Evolutionary conservation across 305 asterid genomes (phyloP).

Genomic region (Plantago coronopus): DNA sequence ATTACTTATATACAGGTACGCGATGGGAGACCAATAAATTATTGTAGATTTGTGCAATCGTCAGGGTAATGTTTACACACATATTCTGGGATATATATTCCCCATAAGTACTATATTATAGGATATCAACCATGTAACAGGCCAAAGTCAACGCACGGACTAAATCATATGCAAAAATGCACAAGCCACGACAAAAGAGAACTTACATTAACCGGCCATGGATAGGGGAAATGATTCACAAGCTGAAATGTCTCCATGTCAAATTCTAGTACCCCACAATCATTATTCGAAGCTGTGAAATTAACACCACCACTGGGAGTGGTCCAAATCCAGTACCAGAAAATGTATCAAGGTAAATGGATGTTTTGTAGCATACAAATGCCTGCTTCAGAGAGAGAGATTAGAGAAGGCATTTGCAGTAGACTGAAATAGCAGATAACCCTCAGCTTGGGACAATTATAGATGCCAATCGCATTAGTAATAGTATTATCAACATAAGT

Average conservation of each 20-base stretch:
- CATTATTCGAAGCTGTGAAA: slow-evolving; percentile 66
- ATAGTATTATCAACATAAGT: slow-evolving; percentile 41
- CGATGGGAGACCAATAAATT: not conserved
- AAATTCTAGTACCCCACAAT: slow-evolving; percentile 59
- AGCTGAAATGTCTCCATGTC: slow-evolving; percentile 66
- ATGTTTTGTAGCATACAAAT: not conserved
- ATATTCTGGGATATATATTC: not conserved
- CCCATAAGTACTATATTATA: not conserved
- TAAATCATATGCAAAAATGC: not conserved
- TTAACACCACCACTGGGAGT: slow-evolving; percentile 49
- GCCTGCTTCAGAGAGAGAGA: slow-evolving; percentile 11
- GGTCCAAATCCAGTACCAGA: slow-evolving; percentile 6
- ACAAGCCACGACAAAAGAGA: slow-evolving; percentile 11
- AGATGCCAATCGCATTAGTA: slow-evolving; percentile 34
- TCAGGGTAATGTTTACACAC: not conserved
- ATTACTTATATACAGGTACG: not conserved
- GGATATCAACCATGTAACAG: not conserved
- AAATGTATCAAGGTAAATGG: slow-evolving; percentile 13
- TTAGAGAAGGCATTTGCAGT: slow-evolving; percentile 1
- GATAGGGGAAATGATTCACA: slow-evolving; percentile 48
- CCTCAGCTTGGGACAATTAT: slow-evolving; percentile 29
- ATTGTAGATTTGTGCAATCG: not conserved
- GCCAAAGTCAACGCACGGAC: not conserved
- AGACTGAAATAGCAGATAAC: not conserved
- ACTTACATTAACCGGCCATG: slow-evolving; percentile 50